phyloP scores from a whole-genome alignment of 148 eudicot species.

The Rhododendron simsii region DNA sequence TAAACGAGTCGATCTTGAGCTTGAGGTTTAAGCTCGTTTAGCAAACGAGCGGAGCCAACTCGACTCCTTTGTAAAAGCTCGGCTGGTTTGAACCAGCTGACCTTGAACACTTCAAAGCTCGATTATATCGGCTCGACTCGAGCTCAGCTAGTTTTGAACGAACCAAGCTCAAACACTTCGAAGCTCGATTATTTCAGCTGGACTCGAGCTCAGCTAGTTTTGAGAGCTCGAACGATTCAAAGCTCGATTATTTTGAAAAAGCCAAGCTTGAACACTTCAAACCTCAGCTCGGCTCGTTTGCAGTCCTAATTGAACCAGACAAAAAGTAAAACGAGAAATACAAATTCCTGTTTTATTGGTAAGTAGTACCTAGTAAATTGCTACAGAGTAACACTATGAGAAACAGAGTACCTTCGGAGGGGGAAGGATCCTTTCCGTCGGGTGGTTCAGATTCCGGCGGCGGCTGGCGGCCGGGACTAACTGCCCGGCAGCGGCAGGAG shows the following conservation, averaged over 20 bases:
- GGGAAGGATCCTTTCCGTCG: not conserved
- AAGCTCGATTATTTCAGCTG: not conserved
- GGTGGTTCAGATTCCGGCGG: conserved; percentile 29
- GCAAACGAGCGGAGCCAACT: too few species aligned
- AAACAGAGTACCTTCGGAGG: conserved; percentile 28
- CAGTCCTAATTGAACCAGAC: not conserved
- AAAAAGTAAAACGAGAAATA: not conserved
- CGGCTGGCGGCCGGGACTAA: conserved; percentile 38
- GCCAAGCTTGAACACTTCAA: not conserved
- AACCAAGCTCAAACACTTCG: not conserved
- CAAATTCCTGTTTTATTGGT: not conserved
- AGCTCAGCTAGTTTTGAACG: not conserved
- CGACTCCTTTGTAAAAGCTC: not conserved
- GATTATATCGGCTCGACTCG: not conserved
- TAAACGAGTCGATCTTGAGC: too few species aligned
- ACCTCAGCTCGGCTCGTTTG: not conserved
- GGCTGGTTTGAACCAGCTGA: too few species aligned
- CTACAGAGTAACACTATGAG: not conserved
- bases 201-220: not conserved
- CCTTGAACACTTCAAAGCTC: not conserved
- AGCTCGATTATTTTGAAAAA: not conserved
- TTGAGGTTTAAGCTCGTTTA: too few species aligned
- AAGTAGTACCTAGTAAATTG: not conserved
- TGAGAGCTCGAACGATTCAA: not conserved
- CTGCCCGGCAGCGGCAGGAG: conserved; percentile 29